These are phyloP conservation scores for Colletotrichum liriopes DNA, from an alignment of 2,329 filamentous ascomycete species.

Conservation along the genomic window DNA sequence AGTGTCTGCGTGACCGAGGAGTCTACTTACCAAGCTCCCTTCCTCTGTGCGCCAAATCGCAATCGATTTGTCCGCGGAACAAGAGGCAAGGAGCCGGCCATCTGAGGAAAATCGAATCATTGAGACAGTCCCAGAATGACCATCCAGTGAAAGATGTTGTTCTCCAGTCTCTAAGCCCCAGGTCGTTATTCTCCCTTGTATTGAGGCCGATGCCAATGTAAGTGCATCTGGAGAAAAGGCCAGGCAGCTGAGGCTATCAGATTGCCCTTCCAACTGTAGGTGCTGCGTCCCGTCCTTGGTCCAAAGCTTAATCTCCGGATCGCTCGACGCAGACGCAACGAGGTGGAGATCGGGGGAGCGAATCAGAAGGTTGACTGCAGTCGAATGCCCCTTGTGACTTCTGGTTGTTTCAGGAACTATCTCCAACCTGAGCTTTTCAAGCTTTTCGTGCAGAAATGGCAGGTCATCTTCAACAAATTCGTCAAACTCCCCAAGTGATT, in stretches of 20 bases:
- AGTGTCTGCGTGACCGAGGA: not conserved
- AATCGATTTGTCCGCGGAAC: not conserved
- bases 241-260: too few species aligned
- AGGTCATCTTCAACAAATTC: not conserved
- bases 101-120: not conserved
- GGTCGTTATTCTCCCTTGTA: not conserved
- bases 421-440: not conserved
- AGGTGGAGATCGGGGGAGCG: too few species aligned
- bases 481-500: not conserved
- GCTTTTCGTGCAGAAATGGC: not conserved
- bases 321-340: too few species aligned
- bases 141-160: not conserved
- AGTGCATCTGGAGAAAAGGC: too few species aligned
- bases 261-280: too few species aligned
- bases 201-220: not conserved
- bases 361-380: not conserved
- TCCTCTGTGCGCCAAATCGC: not conserved
- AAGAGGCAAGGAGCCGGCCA: not conserved
- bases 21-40: not conserved
- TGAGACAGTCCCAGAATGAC: not conserved
- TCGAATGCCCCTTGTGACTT: not conserved
- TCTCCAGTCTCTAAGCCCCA: not conserved
- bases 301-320: too few species aligned
- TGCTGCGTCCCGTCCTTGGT: too few species aligned
- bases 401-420: too few species aligned